These are phyloP conservation scores for Phytomonas sp. DNA, from an alignment of 208 protist species.

Conservation along the genomic window DNA sequence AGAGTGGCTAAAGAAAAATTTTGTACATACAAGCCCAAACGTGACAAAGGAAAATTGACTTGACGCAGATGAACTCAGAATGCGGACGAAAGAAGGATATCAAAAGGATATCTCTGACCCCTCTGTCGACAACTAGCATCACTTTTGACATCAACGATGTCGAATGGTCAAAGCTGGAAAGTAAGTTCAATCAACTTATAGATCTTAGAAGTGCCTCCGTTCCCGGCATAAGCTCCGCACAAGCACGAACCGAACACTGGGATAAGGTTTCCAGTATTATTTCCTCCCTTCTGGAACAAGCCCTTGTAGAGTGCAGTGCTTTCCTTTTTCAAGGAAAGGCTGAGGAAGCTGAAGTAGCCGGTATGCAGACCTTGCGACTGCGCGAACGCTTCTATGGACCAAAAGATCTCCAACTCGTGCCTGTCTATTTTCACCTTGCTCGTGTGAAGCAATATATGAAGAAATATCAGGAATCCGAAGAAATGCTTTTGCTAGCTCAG, in stretches of 20 bases:
- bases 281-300: constrained; percentile 44
- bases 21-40: not conserved
- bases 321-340: constrained; percentile 64
- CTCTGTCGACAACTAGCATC: not conserved
- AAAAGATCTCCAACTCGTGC: constrained; percentile 59
- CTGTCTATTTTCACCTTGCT: constrained; percentile 76
- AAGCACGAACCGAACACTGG: constrained; percentile 37
- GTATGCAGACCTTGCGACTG: constrained; percentile 67
- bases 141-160: constrained; percentile 51
- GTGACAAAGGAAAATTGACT: not conserved
- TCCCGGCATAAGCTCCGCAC: constrained; percentile 60
- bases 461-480: constrained; percentile 71
- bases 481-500: constrained; percentile 83
- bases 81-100: not conserved
- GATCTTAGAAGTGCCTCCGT: constrained; percentile 25
- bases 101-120: not conserved
- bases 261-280: constrained; percentile 57
- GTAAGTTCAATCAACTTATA: constrained; percentile 70
- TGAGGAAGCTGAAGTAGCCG: constrained; percentile 63
- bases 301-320: constrained; percentile 62
- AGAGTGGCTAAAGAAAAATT: not conserved
- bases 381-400: constrained; percentile 69
- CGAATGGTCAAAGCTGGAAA: constrained; percentile 59
- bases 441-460: constrained; percentile 81
- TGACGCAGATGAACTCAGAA: not conserved